Conservation (phyloP, 2,329 filamentous ascomycete genomes). For the Claviceps cyperi region DNA sequence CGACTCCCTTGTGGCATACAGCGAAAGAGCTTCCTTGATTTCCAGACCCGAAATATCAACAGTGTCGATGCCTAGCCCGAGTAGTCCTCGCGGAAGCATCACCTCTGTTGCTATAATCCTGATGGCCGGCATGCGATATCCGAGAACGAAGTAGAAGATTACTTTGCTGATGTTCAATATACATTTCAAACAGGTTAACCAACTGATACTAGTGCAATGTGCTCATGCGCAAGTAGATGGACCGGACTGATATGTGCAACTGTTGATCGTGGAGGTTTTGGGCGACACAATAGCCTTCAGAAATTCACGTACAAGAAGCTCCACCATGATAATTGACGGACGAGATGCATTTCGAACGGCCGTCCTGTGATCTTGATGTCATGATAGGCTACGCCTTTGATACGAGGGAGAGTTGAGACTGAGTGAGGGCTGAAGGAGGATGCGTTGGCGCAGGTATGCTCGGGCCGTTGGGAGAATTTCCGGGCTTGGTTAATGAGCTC, state of each 20-base stretch:
- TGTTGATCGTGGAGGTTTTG: not conserved
- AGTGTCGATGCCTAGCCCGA: slow-evolving; percentile 54
- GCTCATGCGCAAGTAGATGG: too few relatives aligned
- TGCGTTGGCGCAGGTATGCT: slow-evolving; percentile 23
- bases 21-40: slow-evolving; percentile 28
- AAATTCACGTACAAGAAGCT: slow-evolving; percentile 38
- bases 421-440: slow-evolving; percentile 30
- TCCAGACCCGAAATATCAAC: slow-evolving; percentile 52
- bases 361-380: slow-evolving; percentile 62
- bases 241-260: not conserved
- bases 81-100: slow-evolving; percentile 57
- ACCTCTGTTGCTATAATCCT: slow-evolving; percentile 53
- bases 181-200: not conserved
- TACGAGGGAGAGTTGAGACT: slow-evolving; percentile 41
- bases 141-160: slow-evolving; percentile 45
- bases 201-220: too few relatives aligned
- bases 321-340: slow-evolving; percentile 54
- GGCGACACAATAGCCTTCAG: not conserved
- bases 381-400: slow-evolving; percentile 48
- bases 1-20: slow-evolving; percentile 19
- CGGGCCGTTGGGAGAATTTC: slow-evolving; percentile 35
- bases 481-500: slow-evolving; percentile 56
- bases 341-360: slow-evolving; percentile 52
- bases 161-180: slow-evolving; percentile 22
- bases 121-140: slow-evolving; percentile 56